Evolutionary conservation across 257 asterid genomes (phyloP).

Genomic region (Ballota nigra): DNA sequence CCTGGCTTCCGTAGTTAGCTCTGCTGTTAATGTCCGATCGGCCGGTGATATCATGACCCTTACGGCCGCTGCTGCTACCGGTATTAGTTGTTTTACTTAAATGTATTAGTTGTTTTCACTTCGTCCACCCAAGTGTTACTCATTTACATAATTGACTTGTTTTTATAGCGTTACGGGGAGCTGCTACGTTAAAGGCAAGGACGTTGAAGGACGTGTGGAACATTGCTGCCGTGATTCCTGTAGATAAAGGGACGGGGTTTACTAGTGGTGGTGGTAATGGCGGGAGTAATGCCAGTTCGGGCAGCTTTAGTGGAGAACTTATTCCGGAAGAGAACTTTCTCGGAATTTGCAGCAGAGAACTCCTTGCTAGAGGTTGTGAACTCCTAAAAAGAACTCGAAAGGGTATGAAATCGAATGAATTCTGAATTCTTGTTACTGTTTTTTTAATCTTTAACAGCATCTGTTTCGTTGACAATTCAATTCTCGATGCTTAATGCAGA

Average conservation of each 20-base stretch:
- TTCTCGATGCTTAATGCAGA: constrained; percentile 47
- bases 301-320: constrained; percentile 81
- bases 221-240: constrained; percentile 81
- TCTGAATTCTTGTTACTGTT: background rate
- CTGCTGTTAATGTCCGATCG: constrained; percentile 90
- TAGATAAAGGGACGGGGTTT: constrained; percentile 66
- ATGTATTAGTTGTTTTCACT: too few relatives aligned
- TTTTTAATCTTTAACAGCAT: background rate
- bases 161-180: constrained; percentile 81
- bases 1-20: constrained; percentile 79
- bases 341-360: constrained; percentile 80
- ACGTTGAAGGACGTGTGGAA: constrained; percentile 91
- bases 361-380: constrained; percentile 88
- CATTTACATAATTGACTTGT: background rate
- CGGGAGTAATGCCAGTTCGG: constrained; percentile 62
- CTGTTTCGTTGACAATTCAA: constrained; percentile 1
- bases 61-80: constrained; percentile 97
- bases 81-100: constrained; percentile 13
- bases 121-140: too few relatives aligned
- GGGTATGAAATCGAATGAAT: constrained; percentile 36
- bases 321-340: constrained; percentile 88
- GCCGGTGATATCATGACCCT: constrained; percentile 96
- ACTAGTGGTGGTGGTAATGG: constrained; percentile 45
- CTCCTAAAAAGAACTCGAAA: constrained; percentile 85
- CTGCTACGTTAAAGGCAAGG: constrained; percentile 90